Percentiles rank a stretch among this genome's conserved stretches.
Evolutionary conservation across 257 asterid species (phyloP).

Genomic region (Fraxinus americana): DNA sequence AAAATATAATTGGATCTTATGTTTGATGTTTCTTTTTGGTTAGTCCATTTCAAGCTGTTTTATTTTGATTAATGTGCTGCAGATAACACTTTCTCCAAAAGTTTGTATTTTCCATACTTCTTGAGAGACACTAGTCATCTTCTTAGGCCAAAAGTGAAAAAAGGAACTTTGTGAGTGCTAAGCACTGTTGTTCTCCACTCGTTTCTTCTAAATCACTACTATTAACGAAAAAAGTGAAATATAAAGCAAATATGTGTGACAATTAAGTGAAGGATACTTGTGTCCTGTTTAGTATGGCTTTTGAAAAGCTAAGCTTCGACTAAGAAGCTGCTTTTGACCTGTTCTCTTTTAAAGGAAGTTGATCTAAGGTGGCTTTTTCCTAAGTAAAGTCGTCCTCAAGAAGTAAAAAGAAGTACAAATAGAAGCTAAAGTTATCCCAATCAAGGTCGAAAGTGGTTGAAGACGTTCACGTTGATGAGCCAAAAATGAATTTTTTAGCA

Average conservation of each 20-base stretch:
- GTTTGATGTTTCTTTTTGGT: constrained; percentile 26
- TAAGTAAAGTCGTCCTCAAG: neutral
- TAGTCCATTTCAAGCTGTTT: constrained; percentile 10
- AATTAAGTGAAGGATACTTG: neutral
- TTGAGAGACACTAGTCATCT: constrained; percentile 11
- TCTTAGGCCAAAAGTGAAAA: constrained; percentile 27
- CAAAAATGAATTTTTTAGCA: neutral
- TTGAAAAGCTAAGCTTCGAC: neutral
- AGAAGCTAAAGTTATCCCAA: too few species aligned
- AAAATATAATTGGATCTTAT: constrained; percentile 10
- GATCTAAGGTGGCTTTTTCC: neutral
- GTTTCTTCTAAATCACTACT: constrained; percentile 15
- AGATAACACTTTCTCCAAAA: neutral
- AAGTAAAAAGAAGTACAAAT: too few species aligned
- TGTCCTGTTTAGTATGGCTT: neutral
- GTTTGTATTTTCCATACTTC: constrained; percentile 17
- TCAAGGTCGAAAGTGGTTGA: neutral
- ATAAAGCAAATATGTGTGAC: neutral
- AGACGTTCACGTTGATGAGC: neutral
- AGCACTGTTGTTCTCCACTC: constrained; percentile 26
- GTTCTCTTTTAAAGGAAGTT: neutral
- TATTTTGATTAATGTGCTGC: constrained; percentile 4
- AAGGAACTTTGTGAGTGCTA: constrained; percentile 32
- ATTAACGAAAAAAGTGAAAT: neutral
- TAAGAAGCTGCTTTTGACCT: neutral